Evolutionary conservation across 2,329 filamentous ascomycete genomes (phyloP), one percentile per base, ranked within the genome.

Genomic region (Incumbomyces delicatus): DNA sequence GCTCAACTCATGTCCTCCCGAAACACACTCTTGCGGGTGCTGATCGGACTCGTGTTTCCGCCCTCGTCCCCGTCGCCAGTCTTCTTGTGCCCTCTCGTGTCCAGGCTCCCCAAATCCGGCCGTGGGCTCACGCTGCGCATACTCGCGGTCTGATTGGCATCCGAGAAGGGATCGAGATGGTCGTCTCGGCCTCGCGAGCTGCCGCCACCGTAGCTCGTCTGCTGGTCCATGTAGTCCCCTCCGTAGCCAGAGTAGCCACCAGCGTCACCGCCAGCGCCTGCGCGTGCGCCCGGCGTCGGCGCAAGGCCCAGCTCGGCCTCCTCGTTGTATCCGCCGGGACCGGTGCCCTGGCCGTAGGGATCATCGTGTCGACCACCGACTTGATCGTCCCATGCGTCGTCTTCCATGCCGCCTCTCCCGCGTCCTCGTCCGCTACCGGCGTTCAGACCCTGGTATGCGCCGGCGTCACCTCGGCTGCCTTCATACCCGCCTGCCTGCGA

Each of bases 301-400:
- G 51, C 52, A 31, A 77, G 60, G 0, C 81, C 82, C 4, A 87
- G 68, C 64, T 88, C 85, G 60, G 85, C 79, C 66, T 87, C 84
- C 61, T 90, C 86, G 60, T 86, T 41, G 63, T 86, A 86, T 1
- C 75, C 75, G 17, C 71, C 70, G 5, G 22, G 22, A 5, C 22
- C 22, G 1, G 69, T 67, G 1, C 76, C 77, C 1, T 43, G 51
- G 11, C 66, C 68, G 37, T 58, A 58, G 17, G 52, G 47, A 34
- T 58, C 56, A 59, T 83, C 80, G 14, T 81, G 78, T 63, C 89
- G 85, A 56, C 80, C 74, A 48, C 84, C 85, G 3, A 94, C 85
- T 50, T 85, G 73, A 53, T 85, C 68, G 66, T 92, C 86, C 87
- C 87, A 94, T 1, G 86, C 85, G 60, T 89, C 85, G 61, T 94